phyloP scores from a whole-genome alignment of 2,329 filamentous ascomycete genomes.

The Colletotrichum chlorophyti region DNA sequence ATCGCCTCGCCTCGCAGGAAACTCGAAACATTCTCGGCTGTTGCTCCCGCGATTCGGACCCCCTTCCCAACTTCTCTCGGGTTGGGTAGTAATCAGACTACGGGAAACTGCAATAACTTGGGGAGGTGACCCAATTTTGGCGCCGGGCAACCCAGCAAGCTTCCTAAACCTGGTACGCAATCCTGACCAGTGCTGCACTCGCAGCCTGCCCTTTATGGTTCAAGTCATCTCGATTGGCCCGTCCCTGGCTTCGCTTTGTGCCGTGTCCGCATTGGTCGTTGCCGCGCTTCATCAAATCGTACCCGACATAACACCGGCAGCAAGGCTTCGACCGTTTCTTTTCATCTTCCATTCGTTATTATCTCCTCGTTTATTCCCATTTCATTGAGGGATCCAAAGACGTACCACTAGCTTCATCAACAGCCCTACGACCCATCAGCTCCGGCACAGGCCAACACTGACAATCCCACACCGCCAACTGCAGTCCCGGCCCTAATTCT shows the following conservation, averaged over 20 bases:
- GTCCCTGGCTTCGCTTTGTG: slow-evolving; percentile 20
- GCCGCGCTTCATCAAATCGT: slow-evolving; percentile 4
- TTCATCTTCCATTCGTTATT: slow-evolving; percentile 2
- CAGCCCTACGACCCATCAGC: neutral
- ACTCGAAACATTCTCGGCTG: neutral
- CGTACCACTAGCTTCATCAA: neutral
- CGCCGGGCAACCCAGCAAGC: slow-evolving; percentile 20
- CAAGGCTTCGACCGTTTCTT: neutral
- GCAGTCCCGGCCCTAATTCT: no score
- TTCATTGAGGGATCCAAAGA: neutral
- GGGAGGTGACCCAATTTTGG: slow-evolving; percentile 28
- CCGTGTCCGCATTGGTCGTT: slow-evolving; percentile 19
- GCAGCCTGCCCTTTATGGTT: slow-evolving; percentile 12
- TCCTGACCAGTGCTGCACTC: slow-evolving; percentile 22
- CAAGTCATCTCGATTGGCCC: slow-evolving; percentile 26
- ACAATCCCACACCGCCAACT: no score
- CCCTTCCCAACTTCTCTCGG: neutral
- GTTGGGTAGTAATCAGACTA: slow-evolving; percentile 24
- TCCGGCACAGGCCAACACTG: no score
- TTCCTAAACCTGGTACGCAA: slow-evolving; percentile 23
- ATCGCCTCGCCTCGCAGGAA: neutral
- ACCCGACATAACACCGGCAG: slow-evolving; percentile 1
- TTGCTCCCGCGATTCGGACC: neutral
- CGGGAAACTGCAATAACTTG: slow-evolving; percentile 20
- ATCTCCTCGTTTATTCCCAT: neutral